Evolutionary conservation across 2,329 filamentous ascomycete genomes (phyloP).

Genomic region (Stachybotrys chlorohalonatus): DNA sequence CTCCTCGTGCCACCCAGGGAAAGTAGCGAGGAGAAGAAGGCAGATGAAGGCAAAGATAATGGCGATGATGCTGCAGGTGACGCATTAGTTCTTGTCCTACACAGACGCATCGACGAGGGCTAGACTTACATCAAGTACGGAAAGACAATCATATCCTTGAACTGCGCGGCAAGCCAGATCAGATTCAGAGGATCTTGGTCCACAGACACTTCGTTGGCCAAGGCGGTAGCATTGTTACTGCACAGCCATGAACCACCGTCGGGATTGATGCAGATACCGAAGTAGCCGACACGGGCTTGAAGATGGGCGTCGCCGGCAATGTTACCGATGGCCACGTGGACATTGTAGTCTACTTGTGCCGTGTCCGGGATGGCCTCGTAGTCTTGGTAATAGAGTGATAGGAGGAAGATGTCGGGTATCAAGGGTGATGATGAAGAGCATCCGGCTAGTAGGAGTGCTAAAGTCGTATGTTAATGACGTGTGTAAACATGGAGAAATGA

Average conservation of each 20-base stretch:
- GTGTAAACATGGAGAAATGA: neutral
- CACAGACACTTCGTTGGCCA: constrained; percentile 80
- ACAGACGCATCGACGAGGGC: neutral
- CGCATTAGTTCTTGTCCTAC: constrained; percentile 3
- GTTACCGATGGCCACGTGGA: constrained; percentile 76
- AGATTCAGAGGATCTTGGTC: constrained; percentile 95
- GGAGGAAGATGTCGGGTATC: constrained; percentile 92
- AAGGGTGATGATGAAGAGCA: constrained; percentile 94
- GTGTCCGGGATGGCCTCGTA: constrained; percentile 78
- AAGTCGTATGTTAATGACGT: constrained; percentile 6
- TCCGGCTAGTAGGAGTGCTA: constrained; percentile 84
- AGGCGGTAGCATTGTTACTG: constrained; percentile 90
- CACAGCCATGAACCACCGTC: constrained; percentile 89
- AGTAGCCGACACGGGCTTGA: constrained; percentile 92
- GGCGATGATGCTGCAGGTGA: constrained; percentile 68
- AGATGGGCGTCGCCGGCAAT: constrained; percentile 79
- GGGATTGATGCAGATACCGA: constrained; percentile 91
- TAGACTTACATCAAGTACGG: constrained; percentile 79
- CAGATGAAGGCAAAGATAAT: constrained; percentile 96
- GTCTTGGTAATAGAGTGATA: constrained; percentile 91
- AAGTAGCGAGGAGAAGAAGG: constrained; percentile 89
- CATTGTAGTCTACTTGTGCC: constrained; percentile 83
- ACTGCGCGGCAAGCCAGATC: constrained; percentile 93
- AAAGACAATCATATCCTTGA: constrained; percentile 98
- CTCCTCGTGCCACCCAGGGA: constrained; percentile 96